A percentile compares a stretch with the other conserved stretches of the same genome.
phyloP scores from a whole-genome alignment of 352 stramenopile species.

The Globisporangium irregulare region DNA sequence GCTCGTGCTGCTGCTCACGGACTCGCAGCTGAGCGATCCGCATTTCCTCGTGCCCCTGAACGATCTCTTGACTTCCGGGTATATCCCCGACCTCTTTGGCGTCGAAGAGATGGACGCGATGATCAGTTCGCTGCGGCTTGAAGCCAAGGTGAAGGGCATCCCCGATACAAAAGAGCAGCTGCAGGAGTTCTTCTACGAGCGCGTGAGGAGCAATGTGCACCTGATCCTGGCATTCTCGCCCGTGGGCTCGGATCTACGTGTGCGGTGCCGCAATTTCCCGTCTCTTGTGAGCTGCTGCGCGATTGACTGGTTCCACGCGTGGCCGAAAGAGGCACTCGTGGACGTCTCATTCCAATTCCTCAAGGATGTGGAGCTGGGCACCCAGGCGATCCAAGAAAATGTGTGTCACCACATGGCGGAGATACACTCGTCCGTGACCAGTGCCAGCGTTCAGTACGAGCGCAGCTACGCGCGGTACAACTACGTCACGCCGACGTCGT shows the following conservation, averaged over 20 bases:
- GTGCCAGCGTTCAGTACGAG: conserved; percentile 71
- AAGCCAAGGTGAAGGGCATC: conserved; percentile 84
- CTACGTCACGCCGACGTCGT: conserved; percentile 92
- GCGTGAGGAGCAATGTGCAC: conserved; percentile 85
- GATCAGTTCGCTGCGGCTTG: conserved; percentile 57
- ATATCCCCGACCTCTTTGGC: conserved; percentile 81
- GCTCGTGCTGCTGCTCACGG: conserved; percentile 87
- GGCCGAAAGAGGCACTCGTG: conserved; percentile 86
- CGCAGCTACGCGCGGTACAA: conserved; percentile 80
- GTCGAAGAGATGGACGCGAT: conserved; percentile 90
- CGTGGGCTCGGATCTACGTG: conserved; percentile 67
- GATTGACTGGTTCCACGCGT: conserved; percentile 91
- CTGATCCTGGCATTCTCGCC: conserved; percentile 86
- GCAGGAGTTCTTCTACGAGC: conserved; percentile 88
- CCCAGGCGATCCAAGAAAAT: conserved; percentile 83
- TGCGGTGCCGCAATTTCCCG: conserved; percentile 80
- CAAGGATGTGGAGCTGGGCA: conserved; percentile 63
- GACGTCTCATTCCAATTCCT: conserved; percentile 87
- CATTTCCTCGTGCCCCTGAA: conserved; percentile 87
- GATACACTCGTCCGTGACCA: conserved; percentile 87
- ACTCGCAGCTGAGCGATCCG: conserved; percentile 85
- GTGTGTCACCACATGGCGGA: conserved; percentile 93
- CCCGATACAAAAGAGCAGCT: conserved; percentile 90
- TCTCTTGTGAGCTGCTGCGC: conserved; percentile 64
- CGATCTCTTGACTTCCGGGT: conserved; percentile 76